Base-by-base conservation (phyloP, 192 early-diverging fungal genomes). In the Backusella morwellensis region DNA sequence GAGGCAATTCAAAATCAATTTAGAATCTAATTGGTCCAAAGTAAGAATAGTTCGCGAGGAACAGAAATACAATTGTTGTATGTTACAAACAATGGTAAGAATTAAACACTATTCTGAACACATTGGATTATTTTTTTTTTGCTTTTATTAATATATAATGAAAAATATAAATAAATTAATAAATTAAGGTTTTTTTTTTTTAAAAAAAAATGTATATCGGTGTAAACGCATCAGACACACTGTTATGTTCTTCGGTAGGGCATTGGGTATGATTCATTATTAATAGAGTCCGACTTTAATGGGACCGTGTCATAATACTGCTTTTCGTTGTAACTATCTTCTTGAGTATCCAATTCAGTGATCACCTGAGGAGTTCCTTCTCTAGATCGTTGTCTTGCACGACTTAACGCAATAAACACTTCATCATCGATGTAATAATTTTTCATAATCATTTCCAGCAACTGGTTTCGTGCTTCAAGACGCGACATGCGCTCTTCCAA, bases 381-480 rank as follows among this genome's bases (percentile, higher is more conserved):
- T n/a, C 52, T 21, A 21, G 52, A 21, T 21, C 52, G 19, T 7
- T 56, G 19, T 8, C 52, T 56, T 56, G 52, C 19, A 56, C 52
- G 52, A 8, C 52, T 56, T 68, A 68, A 35, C 1, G 34, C 14
- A n/a, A 17, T 35, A 68, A 68, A 68, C 5, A 68, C 35, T 8
- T 68, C 35, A 19, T 68, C 67, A 21, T 68, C 67, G 32, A 68
- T 68, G 38, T 68, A 68, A 9, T 68, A 68, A 11, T 35, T 36
- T 6, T 35, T 68, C 35, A 68, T n/a, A 38, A 68, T 17, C 32
- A 68, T 21, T 68, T 68, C 67, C 35, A 68, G 9, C 36, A 68
- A 17, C 15, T 68, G 67, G 35, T 68, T 68, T 68, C 67, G 38
- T 35, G 35, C 67, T 9, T 68, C 67, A 3, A 68, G 35, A 0